Evolutionary conservation across 345 rosid genomes (phyloP).

Genomic region (Bruguiera parviflora): DNA sequence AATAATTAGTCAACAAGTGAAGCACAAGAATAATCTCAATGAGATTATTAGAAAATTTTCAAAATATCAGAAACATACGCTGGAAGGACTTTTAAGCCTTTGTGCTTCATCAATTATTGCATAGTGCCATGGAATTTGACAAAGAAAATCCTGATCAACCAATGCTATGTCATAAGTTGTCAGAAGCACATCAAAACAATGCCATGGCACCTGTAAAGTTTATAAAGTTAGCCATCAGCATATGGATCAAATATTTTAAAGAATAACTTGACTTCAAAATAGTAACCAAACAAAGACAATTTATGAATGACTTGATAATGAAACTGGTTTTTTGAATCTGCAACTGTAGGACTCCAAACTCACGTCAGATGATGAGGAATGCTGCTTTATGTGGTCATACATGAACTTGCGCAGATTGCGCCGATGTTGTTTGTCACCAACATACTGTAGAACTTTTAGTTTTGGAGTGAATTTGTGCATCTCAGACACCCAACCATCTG

Average conservation of each 20-base stretch:
- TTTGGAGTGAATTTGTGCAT: conserved; percentile 63
- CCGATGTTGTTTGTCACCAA: conserved; percentile 70
- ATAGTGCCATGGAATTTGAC: conserved; percentile 79
- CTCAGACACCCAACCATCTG: conserved; percentile 83
- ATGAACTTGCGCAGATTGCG: conserved; percentile 46
- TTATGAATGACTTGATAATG: no score
- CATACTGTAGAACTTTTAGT: conserved; percentile 60
- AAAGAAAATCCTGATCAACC: conserved; percentile 76
- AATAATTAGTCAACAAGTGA: background rate
- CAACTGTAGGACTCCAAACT: conserved; percentile 24
- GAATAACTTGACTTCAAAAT: conserved; percentile 1
- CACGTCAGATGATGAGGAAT: conserved; percentile 36
- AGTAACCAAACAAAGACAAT: background rate
- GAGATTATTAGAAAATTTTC: background rate
- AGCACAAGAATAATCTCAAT: background rate
- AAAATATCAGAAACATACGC: conserved; percentile 47
- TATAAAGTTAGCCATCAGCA: conserved; percentile 3
- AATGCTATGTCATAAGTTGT: conserved; percentile 76
- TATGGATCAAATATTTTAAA: background rate
- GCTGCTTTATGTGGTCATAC: conserved; percentile 42
- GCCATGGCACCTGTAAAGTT: conserved; percentile 45
- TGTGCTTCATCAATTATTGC: conserved; percentile 87
- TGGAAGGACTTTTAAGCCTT: conserved; percentile 83
- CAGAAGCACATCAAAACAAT: conserved; percentile 74
- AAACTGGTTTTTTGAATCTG: background rate